Base-by-base conservation (phyloP, 495 filamentous ascomycete genomes). In the Hyaloscypha bicolor region DNA sequence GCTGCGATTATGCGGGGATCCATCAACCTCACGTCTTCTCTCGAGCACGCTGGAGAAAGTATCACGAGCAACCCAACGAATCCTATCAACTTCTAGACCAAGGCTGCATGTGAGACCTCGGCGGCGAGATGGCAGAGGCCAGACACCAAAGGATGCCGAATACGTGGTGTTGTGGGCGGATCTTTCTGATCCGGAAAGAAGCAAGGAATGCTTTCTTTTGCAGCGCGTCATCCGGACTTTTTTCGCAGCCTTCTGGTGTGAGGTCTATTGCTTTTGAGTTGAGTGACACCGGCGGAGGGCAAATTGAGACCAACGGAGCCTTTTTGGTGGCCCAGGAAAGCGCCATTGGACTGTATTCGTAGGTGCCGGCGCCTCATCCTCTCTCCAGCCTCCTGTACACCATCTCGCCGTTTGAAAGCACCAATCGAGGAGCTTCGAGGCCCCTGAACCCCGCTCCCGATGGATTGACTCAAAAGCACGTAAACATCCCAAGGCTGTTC, bases 371-470 rank as follows among this genome's bases (percentile, higher is more conserved):
- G 22, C 5, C 22, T 8, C 42, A 14, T 31, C 30, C 60, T 14
- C 60, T 32, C 22, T 16, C 14, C 22, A 16, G 60, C 21, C 31
- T 6, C 60, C 39, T 63, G 31, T 63, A 22, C 9, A n/a, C 53
- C 60, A 31, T 22, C 48, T 30, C 42, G 60, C 42, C 60, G 60
- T 63, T 51, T 21, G 22, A 3, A 52, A 19, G 42, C 60, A 22
- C 60, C 60, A 63, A 63, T 63, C 42, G 29, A 63, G 39, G 60
- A 32, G 39, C 29, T 63, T 31, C 60, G 42, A 25, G 1, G 22
- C 19, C 6, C 30, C 53, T 9, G 21, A 25, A 29, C 9, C 53
- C 53, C 21, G 9, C 53, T 56, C 22, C 53, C 8, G 53, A 29
- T 56, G 6, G 21, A 53, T 56, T 56, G 53, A 56, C 6, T 56